phyloP scores from a whole-genome alignment of 768 basidiomycete genomes.

The Rhizopogon roseolus region DNA sequence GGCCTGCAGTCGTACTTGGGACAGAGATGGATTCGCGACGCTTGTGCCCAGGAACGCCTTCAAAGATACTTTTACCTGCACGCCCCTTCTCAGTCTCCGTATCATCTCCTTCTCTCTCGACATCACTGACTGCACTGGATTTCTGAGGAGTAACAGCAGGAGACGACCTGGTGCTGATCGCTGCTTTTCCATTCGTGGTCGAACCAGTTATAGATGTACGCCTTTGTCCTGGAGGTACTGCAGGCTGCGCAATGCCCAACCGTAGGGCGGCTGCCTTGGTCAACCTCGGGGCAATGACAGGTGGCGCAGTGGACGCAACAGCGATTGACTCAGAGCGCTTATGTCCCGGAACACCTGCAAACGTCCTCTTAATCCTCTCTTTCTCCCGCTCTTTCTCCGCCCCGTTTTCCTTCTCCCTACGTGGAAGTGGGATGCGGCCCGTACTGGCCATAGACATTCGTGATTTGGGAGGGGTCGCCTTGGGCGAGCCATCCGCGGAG shows the following conservation, averaged over 20 bases:
- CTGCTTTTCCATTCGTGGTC: constrained; percentile 17
- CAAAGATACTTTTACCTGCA: constrained; percentile 49
- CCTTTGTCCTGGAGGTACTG: constrained; percentile 33
- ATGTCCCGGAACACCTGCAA: constrained; percentile 78
- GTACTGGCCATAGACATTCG: constrained; percentile 32
- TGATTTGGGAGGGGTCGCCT: constrained; percentile 9
- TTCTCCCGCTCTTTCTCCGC: constrained; percentile 51
- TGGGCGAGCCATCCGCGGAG: constrained; percentile 31
- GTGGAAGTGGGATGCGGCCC: constrained; percentile 22
- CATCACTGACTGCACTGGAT: not conserved
- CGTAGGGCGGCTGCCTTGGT: constrained; percentile 71
- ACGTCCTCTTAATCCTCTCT: constrained; percentile 58
- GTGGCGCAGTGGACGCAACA: constrained; percentile 74
- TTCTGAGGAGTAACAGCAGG: constrained; percentile 10
- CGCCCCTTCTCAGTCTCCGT: constrained; percentile 17
- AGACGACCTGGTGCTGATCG: constrained; percentile 1
- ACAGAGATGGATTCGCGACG: constrained; percentile 71
- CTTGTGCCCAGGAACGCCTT: constrained; percentile 84
- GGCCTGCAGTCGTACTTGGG: constrained; percentile 39
- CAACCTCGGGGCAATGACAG: constrained; percentile 68
- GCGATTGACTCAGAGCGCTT: constrained; percentile 63
- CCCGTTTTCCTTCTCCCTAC: constrained; percentile 22
- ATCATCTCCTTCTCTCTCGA: constrained; percentile 23
- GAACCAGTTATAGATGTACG: constrained; percentile 28
- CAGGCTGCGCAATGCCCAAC: constrained; percentile 44